These are phyloP conservation scores for Solanum tarapatanum DNA, from an alignment of 257 asterid species.

Conservation along the genomic window DNA sequence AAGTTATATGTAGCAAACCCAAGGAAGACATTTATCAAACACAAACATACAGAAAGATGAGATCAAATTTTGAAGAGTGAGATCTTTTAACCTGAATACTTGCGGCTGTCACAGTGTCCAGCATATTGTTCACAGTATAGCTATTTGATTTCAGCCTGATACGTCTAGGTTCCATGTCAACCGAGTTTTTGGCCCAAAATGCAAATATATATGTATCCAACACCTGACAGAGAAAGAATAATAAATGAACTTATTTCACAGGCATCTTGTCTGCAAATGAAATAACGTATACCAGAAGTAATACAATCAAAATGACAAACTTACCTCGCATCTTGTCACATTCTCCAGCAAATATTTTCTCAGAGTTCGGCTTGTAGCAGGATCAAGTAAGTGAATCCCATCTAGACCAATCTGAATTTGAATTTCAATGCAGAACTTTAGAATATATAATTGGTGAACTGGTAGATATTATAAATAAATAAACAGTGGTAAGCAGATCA, in stretches of 20 bases:
- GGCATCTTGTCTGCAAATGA: background rate
- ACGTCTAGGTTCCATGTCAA: slow-evolving; percentile 65
- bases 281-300: background rate
- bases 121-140: slow-evolving; percentile 68
- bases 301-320: slow-evolving; percentile 1
- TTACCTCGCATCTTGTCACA: slow-evolving; percentile 75
- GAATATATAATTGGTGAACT: background rate
- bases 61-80: background rate
- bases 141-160: slow-evolving; percentile 74
- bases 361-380: slow-evolving; percentile 44
- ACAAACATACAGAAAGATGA: background rate
- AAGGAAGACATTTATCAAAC: background rate
- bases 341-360: slow-evolving; percentile 58
- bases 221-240: slow-evolving; percentile 31
- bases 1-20: background rate
- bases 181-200: slow-evolving; percentile 68
- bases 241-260: background rate
- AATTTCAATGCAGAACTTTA: background rate
- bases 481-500: background rate
- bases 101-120: slow-evolving; percentile 86
- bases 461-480: background rate
- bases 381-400: slow-evolving; percentile 70
- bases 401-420: slow-evolving; percentile 70
- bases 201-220: slow-evolving; percentile 77
- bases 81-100: slow-evolving; percentile 66